These are phyloP conservation scores for Platismatia glauca DNA, from an alignment of 495 filamentous ascomycete species.

Conservation along the genomic window DNA sequence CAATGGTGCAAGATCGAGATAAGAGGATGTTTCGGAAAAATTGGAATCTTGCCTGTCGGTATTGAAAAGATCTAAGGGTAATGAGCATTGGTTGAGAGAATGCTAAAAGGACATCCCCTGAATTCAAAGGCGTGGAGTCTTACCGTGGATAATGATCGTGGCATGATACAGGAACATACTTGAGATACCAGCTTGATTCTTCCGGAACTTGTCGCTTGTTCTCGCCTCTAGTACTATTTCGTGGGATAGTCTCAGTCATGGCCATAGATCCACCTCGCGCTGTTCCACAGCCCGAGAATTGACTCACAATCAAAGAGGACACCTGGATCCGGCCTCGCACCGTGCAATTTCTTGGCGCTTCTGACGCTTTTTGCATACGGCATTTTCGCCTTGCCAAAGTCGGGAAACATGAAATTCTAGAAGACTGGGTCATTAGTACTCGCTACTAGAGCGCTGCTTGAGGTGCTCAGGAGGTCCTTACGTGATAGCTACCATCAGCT, in stretches of 20 bases:
- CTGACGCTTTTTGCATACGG: constrained; percentile 56
- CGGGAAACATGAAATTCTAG: constrained; percentile 43
- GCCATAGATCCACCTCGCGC: too few relatives aligned
- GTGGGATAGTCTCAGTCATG: too few relatives aligned
- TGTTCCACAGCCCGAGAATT: too few relatives aligned
- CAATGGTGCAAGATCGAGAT: constrained; percentile 65
- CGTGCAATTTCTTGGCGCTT: constrained; percentile 43
- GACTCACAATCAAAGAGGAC: constrained; percentile 51
- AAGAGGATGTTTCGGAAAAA: constrained; percentile 62
- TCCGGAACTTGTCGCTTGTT: constrained; percentile 14
- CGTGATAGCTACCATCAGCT: constrained; percentile 33
- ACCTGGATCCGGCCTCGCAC: constrained; percentile 55
- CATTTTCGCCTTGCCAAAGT: constrained; percentile 40
- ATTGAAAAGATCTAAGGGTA: constrained; percentile 40
- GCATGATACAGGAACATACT: constrained; percentile 71
- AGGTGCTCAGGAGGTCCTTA: constrained; percentile 22
- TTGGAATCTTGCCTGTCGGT: constrained; percentile 42
- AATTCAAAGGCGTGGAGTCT: background rate
- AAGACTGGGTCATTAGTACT: background rate
- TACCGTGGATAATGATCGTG: constrained; percentile 68
- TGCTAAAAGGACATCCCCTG: background rate
- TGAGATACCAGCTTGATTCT: constrained; percentile 51
- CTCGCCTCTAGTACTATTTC: constrained; percentile 8
- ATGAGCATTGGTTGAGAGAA: background rate
- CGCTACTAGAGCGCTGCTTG: background rate